phyloP scores from a whole-genome alignment of 495 filamentous ascomycete genomes.

The Patellaria atrata region DNA sequence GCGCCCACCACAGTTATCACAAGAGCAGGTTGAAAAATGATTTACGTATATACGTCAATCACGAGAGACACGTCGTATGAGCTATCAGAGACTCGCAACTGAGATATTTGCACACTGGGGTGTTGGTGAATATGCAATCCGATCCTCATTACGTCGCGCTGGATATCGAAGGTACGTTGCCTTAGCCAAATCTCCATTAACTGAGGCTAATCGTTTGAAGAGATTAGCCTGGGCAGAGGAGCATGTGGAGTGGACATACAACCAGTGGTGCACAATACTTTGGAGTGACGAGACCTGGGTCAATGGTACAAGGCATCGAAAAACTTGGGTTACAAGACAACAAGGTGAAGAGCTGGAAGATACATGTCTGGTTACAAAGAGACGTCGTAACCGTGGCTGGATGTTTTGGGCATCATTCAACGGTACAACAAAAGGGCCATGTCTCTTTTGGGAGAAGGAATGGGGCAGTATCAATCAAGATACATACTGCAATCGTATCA shows the following conservation, averaged over 20 bases:
- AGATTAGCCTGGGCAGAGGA: background rate
- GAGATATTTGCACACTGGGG: too few relatives aligned
- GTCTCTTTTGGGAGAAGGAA: constrained; percentile 21
- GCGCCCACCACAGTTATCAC: too few relatives aligned
- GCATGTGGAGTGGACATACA: constrained; percentile 3
- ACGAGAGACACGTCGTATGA: too few relatives aligned
- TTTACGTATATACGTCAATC: too few relatives aligned
- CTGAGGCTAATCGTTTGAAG: constrained; percentile 1
- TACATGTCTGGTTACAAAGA: constrained; percentile 15
- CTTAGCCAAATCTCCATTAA: constrained; percentile 6
- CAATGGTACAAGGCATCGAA: constrained; percentile 3
- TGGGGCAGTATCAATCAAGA: constrained; percentile 10
- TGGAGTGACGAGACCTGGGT: constrained; percentile 16
- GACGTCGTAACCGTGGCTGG: constrained; percentile 13
- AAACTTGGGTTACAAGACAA: constrained; percentile 11
- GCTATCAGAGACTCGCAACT: too few relatives aligned
- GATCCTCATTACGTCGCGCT: too few relatives aligned
- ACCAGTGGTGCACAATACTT: constrained; percentile 10
- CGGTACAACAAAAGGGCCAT: constrained; percentile 9
- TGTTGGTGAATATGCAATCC: too few relatives aligned
- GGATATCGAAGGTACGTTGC: constrained; percentile 4
- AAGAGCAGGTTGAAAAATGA: too few relatives aligned
- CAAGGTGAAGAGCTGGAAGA: constrained; percentile 14
- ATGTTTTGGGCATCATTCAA: constrained; percentile 22
- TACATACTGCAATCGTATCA: constrained; percentile 6